Evolutionary conservation across 2,329 filamentous ascomycete genomes (phyloP).

Genomic region (Corynespora cassiicola): DNA sequence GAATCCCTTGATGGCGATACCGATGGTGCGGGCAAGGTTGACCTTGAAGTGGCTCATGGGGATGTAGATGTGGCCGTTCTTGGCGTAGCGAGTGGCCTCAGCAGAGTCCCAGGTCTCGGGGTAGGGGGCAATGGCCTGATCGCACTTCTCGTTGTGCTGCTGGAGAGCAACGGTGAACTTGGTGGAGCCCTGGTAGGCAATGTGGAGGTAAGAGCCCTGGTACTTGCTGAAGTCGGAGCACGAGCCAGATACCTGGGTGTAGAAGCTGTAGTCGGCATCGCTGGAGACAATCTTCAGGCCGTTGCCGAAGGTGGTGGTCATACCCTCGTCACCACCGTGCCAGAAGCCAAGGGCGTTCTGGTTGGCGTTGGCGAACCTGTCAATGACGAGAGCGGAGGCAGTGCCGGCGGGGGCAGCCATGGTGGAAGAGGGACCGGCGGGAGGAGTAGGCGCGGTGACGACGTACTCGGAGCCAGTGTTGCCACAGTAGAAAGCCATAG

Average conservation of each 20-base stretch:
- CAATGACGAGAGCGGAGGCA: slow-evolving; percentile 62
- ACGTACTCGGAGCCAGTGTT: slow-evolving; percentile 57
- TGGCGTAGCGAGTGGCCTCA: slow-evolving; percentile 67
- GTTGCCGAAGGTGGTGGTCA: slow-evolving; percentile 59
- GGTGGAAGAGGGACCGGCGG: slow-evolving; percentile 54
- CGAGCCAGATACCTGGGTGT: slow-evolving; percentile 62
- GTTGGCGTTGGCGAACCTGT: slow-evolving; percentile 62
- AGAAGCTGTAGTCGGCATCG: slow-evolving; percentile 67
- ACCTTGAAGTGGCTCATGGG: slow-evolving; percentile 72
- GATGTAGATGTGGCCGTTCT: slow-evolving; percentile 66
- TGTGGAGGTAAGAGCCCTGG: slow-evolving; percentile 67
- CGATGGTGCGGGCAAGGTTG: slow-evolving; percentile 62
- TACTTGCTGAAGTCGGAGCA: slow-evolving; percentile 65
- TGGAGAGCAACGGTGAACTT: slow-evolving; percentile 70
- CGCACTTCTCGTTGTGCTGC: slow-evolving; percentile 69
- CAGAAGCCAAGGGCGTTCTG: slow-evolving; percentile 68
- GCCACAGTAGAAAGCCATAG: slow-evolving; percentile 66
- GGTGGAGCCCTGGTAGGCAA: slow-evolving; percentile 67
- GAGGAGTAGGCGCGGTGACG: slow-evolving; percentile 49
- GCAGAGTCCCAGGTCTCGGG: slow-evolving; percentile 73
- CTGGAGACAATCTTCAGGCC: slow-evolving; percentile 64
- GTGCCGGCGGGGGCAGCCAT: slow-evolving; percentile 59
- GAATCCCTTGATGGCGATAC: slow-evolving; percentile 70
- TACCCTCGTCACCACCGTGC: slow-evolving; percentile 70
- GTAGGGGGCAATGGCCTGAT: slow-evolving; percentile 62